phyloP scores from a whole-genome alignment of 73 alveolate species.

The Symbiodinium natans region DNA sequence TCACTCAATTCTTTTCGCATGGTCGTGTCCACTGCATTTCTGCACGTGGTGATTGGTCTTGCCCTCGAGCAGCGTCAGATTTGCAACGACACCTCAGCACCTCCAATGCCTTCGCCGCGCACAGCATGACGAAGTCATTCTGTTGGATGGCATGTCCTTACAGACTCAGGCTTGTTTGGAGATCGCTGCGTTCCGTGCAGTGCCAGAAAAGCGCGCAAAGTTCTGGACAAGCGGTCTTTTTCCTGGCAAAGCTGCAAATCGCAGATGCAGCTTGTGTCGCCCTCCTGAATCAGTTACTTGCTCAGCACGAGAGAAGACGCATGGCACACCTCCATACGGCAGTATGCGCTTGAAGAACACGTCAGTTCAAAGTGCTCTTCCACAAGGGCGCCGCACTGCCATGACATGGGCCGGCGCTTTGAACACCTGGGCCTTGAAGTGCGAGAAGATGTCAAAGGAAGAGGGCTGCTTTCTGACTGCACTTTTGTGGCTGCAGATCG shows the following conservation, averaged over 20 bases:
- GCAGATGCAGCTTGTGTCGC: too few species aligned
- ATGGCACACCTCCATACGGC: too few species aligned
- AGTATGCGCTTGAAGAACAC: too few species aligned
- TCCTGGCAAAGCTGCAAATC: too few species aligned
- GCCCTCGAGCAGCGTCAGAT: too few species aligned
- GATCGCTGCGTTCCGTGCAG: neutral
- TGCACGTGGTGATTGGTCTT: too few species aligned
- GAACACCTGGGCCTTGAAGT: constrained; percentile 8
- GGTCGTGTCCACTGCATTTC: neutral
- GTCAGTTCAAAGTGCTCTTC: too few species aligned
- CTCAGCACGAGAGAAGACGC: too few species aligned
- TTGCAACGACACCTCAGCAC: neutral
- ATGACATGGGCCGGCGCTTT: constrained; percentile 7
- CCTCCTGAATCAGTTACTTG: too few species aligned
- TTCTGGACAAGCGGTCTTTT: too few species aligned
- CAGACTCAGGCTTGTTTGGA: neutral
- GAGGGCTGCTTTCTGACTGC: neutral
- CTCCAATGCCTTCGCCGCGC: neutral
- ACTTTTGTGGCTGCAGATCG: neutral
- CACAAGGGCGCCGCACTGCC: too few species aligned
- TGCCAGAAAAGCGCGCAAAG: too few species aligned
- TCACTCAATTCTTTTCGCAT: neutral
- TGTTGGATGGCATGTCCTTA: neutral
- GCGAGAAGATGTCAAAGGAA: neutral
- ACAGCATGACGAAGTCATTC: neutral